A percentile compares a stretch with the other conserved stretches of the same genome.
Evolutionary conservation across 257 asterid genomes (phyloP).

Genomic region (Solanum habrochaites): DNA sequence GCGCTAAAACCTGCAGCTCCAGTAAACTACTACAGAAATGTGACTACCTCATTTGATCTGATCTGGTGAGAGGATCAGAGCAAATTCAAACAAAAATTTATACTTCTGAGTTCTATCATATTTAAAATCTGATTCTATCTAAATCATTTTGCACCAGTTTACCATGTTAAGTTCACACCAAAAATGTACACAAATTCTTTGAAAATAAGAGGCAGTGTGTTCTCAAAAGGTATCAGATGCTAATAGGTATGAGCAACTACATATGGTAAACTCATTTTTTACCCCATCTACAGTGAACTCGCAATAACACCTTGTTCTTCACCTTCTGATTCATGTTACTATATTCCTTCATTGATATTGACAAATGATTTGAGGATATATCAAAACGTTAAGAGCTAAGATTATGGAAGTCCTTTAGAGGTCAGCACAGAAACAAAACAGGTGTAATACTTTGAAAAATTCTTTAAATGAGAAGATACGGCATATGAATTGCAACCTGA

Average conservation of each 20-base stretch:
- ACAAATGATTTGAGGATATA: neutral
- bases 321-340: neutral
- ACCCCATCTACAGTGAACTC: neutral
- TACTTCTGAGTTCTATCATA: neutral
- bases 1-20: neutral
- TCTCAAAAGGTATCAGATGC: neutral
- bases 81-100: neutral
- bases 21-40: neutral
- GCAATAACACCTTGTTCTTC: neutral
- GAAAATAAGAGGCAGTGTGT: neutral
- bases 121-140: neutral
- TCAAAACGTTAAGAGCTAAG: neutral
- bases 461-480: neutral
- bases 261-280: neutral
- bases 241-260: neutral
- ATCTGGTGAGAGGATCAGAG: neutral
- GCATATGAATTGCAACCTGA: constrained; percentile 37
- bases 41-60: neutral
- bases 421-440: neutral
- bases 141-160: neutral
- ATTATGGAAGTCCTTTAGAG: neutral
- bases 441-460: neutral
- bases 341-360: neutral
- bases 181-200: neutral
- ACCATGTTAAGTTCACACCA: neutral